Percentiles rank a stretch among this genome's conserved stretches.
Conservation (phyloP, 805 yeast species). For the Kuraishia ogatae region DNA sequence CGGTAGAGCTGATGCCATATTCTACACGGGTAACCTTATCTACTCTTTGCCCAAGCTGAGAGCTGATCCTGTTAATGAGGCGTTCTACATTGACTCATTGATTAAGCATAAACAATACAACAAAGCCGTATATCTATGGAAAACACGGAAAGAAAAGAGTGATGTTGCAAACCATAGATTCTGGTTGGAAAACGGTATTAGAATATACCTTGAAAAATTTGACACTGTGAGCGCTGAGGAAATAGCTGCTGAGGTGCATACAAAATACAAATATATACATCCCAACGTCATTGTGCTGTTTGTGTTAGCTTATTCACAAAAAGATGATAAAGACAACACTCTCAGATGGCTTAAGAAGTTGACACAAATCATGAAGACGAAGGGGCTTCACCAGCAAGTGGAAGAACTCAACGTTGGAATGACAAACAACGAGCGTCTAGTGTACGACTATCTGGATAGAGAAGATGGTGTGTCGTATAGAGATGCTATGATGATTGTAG, state of each 20-base stretch:
- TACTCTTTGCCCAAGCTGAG: constrained; percentile 31
- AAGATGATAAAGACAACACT: constrained; percentile 18
- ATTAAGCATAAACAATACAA: constrained; percentile 21
- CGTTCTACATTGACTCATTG: constrained; percentile 37
- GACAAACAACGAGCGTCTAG: constrained; percentile 12
- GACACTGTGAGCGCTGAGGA: constrained; percentile 27
- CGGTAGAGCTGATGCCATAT: constrained; percentile 25
- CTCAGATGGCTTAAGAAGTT: constrained; percentile 23
- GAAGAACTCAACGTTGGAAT: constrained; percentile 14
- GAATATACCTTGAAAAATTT: constrained; percentile 25
- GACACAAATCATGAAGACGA: constrained; percentile 14
- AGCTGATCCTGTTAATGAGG: constrained; percentile 43
- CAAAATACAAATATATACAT: constrained; percentile 24
- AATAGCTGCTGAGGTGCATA: constrained; percentile 19
- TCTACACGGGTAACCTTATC: constrained; percentile 32
- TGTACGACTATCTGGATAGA: constrained; percentile 19
- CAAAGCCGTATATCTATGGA: constrained; percentile 29
- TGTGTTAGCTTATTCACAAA: constrained; percentile 21
- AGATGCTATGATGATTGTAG: constrained; percentile 15
- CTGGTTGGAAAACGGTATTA: constrained; percentile 45
- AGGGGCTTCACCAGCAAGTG: constrained; percentile 14
- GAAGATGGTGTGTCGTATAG: constrained; percentile 17
- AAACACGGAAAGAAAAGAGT: constrained; percentile 23
- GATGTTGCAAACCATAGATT: constrained; percentile 32
- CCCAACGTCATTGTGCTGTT: constrained; percentile 26